A percentile compares a stretch with the other conserved stretches of the same genome.
Evolutionary conservation across 2,329 filamentous ascomycete genomes (phyloP).

Genomic region (Botryotinia globosa): DNA sequence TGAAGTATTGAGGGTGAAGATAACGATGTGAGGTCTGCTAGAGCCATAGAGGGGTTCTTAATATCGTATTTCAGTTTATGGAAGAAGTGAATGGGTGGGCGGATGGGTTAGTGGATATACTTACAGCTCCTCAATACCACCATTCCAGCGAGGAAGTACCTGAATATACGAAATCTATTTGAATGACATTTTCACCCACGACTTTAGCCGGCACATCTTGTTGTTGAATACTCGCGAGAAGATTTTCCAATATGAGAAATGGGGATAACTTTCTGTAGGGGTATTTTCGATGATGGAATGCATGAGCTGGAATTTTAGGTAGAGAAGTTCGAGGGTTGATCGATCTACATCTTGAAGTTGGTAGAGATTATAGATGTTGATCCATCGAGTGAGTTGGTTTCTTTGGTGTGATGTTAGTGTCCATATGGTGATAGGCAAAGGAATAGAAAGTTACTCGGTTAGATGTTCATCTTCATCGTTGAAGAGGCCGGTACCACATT

Average conservation of each 20-base stretch:
- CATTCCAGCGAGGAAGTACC: conserved; percentile 23
- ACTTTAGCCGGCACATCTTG: not conserved
- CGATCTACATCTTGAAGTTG: not conserved
- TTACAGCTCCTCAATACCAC: not conserved
- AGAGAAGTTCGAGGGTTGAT: not conserved
- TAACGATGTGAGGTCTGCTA: not conserved
- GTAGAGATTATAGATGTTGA: not conserved
- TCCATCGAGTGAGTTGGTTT: not conserved
- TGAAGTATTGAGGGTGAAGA: not conserved
- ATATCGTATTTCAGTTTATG: not conserved
- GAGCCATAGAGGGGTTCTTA: not conserved
- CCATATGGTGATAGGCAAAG: not conserved
- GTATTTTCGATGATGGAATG: not conserved
- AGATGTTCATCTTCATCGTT: not conserved
- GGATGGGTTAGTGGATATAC: not conserved
- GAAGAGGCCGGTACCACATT: not conserved
- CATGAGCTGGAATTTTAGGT: not conserved
- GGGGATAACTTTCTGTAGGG: not conserved
- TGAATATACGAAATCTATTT: conserved; percentile 23
- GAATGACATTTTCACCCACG: conserved; percentile 11
- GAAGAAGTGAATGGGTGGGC: not conserved
- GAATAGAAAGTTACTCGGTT: not conserved
- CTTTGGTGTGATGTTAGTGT: not conserved
- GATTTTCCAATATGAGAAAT: not conserved
- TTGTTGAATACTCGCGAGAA: not conserved